Base-by-base conservation (phyloP, 2,329 filamentous ascomycete genomes). In the Claviceps sorghi region DNA sequence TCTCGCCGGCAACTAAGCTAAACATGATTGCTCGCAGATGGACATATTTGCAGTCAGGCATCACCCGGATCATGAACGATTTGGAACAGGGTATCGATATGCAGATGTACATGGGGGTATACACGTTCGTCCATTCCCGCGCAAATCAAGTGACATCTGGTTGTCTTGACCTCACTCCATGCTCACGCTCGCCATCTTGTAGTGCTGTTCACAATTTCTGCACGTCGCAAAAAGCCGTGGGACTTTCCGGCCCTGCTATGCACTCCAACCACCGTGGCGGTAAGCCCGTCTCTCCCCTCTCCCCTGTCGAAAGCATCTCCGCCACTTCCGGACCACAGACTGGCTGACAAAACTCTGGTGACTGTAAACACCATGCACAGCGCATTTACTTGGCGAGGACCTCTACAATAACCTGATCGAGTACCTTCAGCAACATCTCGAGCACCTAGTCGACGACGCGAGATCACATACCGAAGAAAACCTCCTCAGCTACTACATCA, bases 121-220 rank as follows among this genome's bases (percentile, higher is more conserved):
- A 97, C 71, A 96, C 91, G 84, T 88, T 65, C 50, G 61, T 60
- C n/a, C 22, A 38, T 9, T 38, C 51, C 52, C 22, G 3, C 40
- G 4, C 5, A 3, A 48, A 17, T 30, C 29, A 8, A 41, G 15
- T 8, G 26, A 21, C 15, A 30, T 1, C 3, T 3, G 29, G 11
- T 3, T 11, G 6, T 13, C 44, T 40, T 42, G 44, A 21, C 30
- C 4, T 51, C 51, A 43, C 26, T 22, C 13, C 22, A 30, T 44
- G 40, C 22, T 48, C 32, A 60, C 48, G 48, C 40, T 70, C 79
- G 59, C 79, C 62, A 21, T 41, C 46, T 46, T 46, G 49, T 66
- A 90, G 78, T 51, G 89, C 90, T 55, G 93, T 98, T 49, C 93
- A 98, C 72, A 96, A 98, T 73, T 98, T 98, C 69, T 98, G 93